Conservation (phyloP, 345 rosid genomes). For the Trapa incisa region DNA sequence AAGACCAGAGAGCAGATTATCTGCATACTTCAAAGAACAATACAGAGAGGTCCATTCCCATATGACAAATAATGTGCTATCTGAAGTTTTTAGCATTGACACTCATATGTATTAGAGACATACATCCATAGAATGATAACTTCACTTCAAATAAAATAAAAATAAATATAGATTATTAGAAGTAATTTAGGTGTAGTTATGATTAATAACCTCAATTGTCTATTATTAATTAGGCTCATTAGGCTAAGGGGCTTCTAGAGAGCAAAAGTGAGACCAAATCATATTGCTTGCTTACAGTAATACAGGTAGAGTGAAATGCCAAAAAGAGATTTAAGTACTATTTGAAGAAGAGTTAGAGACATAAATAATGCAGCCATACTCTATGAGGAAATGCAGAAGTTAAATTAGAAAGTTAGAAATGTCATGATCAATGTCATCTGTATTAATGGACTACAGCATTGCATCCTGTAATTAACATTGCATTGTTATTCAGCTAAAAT, state of each 20-base stretch:
- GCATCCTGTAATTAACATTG: background rate
- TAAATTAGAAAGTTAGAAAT: background rate
- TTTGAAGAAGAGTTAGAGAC: background rate
- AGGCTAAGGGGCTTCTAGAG: too few relatives aligned
- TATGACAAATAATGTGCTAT: background rate
- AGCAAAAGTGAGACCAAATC: too few relatives aligned
- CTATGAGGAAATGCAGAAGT: background rate
- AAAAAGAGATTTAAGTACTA: background rate
- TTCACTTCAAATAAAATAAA: too few relatives aligned
- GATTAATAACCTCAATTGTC: too few relatives aligned
- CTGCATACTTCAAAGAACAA: background rate
- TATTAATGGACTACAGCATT: background rate
- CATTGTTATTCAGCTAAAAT: background rate
- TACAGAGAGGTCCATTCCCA: background rate
- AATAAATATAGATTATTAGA: background rate
- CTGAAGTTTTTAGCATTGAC: background rate
- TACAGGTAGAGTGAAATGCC: too few relatives aligned
- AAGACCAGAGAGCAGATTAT: background rate
- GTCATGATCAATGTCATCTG: background rate
- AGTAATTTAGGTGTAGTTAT: too few relatives aligned
- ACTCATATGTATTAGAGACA: background rate
- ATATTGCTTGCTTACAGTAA: too few relatives aligned
- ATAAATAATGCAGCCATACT: background rate
- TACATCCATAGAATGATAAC: background rate
- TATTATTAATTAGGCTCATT: too few relatives aligned